Evolutionary conservation across 345 rosid species (phyloP).

Genomic region (Acer saccharum): DNA sequence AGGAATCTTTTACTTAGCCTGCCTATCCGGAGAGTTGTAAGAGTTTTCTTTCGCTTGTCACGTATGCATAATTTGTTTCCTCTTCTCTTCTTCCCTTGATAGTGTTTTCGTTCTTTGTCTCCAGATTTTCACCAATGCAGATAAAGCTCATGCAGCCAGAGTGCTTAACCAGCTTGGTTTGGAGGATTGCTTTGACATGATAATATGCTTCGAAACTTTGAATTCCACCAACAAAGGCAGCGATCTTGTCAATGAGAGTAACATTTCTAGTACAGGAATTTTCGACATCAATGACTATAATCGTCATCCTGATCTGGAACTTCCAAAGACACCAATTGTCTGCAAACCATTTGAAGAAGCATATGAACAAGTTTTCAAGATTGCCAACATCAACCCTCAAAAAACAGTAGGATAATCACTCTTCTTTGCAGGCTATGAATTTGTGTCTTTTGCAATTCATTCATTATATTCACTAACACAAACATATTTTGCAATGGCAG

Average conservation of each 20-base stretch:
- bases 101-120: neutral
- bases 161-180: slow-evolving; percentile 77
- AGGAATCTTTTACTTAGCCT: slow-evolving; percentile 79
- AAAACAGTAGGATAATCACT: slow-evolving; percentile 58
- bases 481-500: slow-evolving; percentile 37
- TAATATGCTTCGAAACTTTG: slow-evolving; percentile 86
- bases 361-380: slow-evolving; percentile 68
- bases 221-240: slow-evolving; percentile 49
- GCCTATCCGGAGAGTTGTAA: slow-evolving; percentile 85
- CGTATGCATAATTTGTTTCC: neutral
- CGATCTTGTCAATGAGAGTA: slow-evolving; percentile 21
- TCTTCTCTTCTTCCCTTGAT: neutral
- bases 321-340: slow-evolving; percentile 66
- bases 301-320: slow-evolving; percentile 28
- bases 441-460: neutral
- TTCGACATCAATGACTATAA: slow-evolving; percentile 49
- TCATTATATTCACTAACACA: neutral
- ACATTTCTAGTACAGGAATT: slow-evolving; percentile 8
- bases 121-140: slow-evolving; percentile 89
- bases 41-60: slow-evolving; percentile 20
- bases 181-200: slow-evolving; percentile 85
- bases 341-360: slow-evolving; percentile 91
- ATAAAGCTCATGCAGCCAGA: slow-evolving; percentile 70
- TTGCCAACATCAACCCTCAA: slow-evolving; percentile 67
- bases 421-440: neutral